Evolutionary conservation across 495 filamentous ascomycete genomes (phyloP), one percentile per base, ranked within the genome.

Genomic region (Penicillium goetzii): DNA sequence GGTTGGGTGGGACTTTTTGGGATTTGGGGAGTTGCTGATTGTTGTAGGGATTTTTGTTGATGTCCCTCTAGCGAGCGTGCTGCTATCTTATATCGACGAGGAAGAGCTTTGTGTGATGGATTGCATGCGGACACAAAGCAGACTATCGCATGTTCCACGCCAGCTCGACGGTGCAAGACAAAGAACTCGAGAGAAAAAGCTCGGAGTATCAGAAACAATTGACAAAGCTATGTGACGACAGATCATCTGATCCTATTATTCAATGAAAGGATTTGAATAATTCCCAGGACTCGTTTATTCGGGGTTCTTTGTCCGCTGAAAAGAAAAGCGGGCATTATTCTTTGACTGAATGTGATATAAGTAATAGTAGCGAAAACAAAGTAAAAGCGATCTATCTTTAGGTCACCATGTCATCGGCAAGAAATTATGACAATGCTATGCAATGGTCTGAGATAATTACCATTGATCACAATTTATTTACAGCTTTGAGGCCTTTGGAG

Each of bases 401-500:
- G 47, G 10, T 51, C 15, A 17, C 9, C 25, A 2, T 30, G 4
- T n/a, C 25, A 3, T 28, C 47, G 26, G 25, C 4, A n/a, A 28
- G 25, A 51, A 17, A 5, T 1, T 2, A 28, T n/a, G 47, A 15
- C 3, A 51, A 51, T 51, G 12, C 47, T n/a, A 30, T 51, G 10
- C 14, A 30, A 51, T 17, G 14, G 14, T 51, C 14, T 30, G 21
- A 26, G 3, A 11, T 1, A 21, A 21, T 25, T 25, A 25, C n/a
- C 10, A 41, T 41, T 4, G 14, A 19, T 45, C n/a, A 10, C 7
- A 15, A 56, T 43, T 17, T 26, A 50, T 60, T 68, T 65, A 78
- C 36, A 77, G 61, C 65, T 74, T 78, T 7, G 68, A 65, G 28
- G 66, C 58, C 50, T 63, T 69, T 17, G 25, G 34, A 11, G 68